Base-by-base conservation (phyloP, 2,329 filamentous ascomycete species). In the Colletotrichum sp. region DNA sequence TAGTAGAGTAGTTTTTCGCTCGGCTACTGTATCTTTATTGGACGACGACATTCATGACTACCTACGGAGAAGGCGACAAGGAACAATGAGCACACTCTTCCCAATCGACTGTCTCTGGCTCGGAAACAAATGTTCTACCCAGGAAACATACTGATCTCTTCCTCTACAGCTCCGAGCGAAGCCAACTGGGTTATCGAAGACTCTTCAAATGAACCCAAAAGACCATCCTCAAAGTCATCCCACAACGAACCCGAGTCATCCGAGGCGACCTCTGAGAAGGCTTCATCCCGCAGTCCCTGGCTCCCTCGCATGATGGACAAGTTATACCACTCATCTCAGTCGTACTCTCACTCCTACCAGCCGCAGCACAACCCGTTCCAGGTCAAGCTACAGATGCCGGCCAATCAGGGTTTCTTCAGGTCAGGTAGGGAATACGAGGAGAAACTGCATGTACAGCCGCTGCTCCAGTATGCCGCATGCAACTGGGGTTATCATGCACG, bases 1-100 rank as follows among this genome's bases (percentile, higher is more conserved):
- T 3, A 13, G 43, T 2, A 12, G 1, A 3, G 0, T 48, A 4
- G n/a, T 21, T 21, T 48, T 2, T 3, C 10, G 10, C 1, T 21
- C 0, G n/a, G 43, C 0, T 7, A 7, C 43, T 1, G 43, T 4
- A 21, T 5, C 10, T 1, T 48, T n/a, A 9, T 2, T 43, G 21
- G 21, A 24, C 21, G 21, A 24, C 21, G 21, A 24, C 3, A 24
- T 24, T 24, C 21, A 24, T 2, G 21, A 24, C 21, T 24, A 24
- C 21, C 21, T 24, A 24, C 21, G 39, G 3, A 13, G 1, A 32
- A 24, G 21, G 21, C 21, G 21, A 24, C 21, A 24, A 32, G 32
- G 32, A 13, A 6, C 32, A 32, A 32, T 0, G 2, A 32, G 32
- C 32, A 32, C 12, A 1, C 32, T 32, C 12, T 13, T 32, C 5